Base-by-base conservation (phyloP, 2,329 filamentous ascomycete species). In the Gaeumannomyces tritici region DNA sequence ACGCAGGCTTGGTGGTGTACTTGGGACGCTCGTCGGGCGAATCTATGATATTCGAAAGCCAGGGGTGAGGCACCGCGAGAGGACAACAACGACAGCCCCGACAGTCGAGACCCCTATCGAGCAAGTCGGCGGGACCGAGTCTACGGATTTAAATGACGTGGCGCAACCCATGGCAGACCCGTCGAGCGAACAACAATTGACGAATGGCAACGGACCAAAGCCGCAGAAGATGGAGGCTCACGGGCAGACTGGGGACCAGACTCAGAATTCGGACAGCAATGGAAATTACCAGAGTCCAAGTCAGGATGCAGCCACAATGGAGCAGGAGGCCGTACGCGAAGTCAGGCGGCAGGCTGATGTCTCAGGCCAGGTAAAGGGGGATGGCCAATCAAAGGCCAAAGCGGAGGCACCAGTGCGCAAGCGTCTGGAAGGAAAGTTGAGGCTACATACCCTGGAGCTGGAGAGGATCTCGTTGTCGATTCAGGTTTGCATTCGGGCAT, bases 401-500 rank as follows among this genome's bases (percentile, higher is more conserved):
- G 31, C 26, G n/a, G 33, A 62, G 35, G 66, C 65, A 33, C 59
- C 65, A 54, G 70, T 67, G 57, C 71, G 74, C 65, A 77, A 77
- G 55, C 73, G 76, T 26, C 73, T 84, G 1, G 79, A 83, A 35
- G 81, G 80, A 42, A 85, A 84, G 67, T 75, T 95, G 21, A 83
- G 79, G 64, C 75, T 95, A n/a, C 85, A 90, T 63, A 85, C 80
- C 1, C 77, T 95, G 12, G 89, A 92, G 73, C 78, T 95, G 2
- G 90, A 95, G 73, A 83, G 89, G 28, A 83, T 93, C 3, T 82
- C 84, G 0, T 75, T 95, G n/a, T 91, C 88, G 1, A 81, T 91
- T 55, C 79, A 85, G 11, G 84, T 90, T n/a, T 79, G 91, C 62
- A 80, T 85, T 58, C 83, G 83, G 64, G 87, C 84, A 1, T 80